A percentile compares a stretch with the other conserved stretches of the same genome.
These are phyloP conservation scores for Mortierella sp. DNA, from an alignment of 371 early-diverging fungal genomes.

Conservation along the genomic window DNA sequence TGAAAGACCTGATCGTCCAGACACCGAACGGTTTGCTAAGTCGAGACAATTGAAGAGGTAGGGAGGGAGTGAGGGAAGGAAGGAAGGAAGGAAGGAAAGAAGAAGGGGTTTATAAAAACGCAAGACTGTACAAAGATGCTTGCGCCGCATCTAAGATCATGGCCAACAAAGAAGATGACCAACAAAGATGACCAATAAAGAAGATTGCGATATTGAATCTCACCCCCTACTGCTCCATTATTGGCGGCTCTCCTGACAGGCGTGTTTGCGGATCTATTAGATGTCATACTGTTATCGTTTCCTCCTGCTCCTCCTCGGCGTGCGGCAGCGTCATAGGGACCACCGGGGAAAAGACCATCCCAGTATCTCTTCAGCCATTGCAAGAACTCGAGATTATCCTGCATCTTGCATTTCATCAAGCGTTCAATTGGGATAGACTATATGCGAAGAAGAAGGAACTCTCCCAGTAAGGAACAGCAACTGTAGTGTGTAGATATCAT, in stretches of 20 bases:
- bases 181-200: neutral
- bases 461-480: neutral
- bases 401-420: slow-evolving; percentile 93
- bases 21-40: slow-evolving; percentile 36
- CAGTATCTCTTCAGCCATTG: slow-evolving; percentile 94
- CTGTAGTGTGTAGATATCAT: too few species aligned
- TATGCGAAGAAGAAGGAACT: neutral
- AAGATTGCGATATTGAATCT: neutral
- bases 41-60: too few species aligned
- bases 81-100: neutral
- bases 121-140: neutral
- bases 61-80: too few species aligned
- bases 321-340: slow-evolving; percentile 84
- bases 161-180: neutral
- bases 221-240: slow-evolving; percentile 18
- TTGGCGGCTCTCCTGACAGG: slow-evolving; percentile 24
- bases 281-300: neutral
- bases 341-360: slow-evolving; percentile 88
- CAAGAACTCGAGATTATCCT: slow-evolving; percentile 97
- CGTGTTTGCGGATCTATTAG: slow-evolving; percentile 31
- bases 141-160: neutral
- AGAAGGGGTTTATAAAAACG: neutral
- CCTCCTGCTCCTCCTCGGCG: slow-evolving; percentile 73
- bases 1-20: slow-evolving; percentile 33
- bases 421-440: slow-evolving; percentile 87